Conservation (phyloP, 805 yeast genomes). For the Saturnispora halmiae region DNA sequence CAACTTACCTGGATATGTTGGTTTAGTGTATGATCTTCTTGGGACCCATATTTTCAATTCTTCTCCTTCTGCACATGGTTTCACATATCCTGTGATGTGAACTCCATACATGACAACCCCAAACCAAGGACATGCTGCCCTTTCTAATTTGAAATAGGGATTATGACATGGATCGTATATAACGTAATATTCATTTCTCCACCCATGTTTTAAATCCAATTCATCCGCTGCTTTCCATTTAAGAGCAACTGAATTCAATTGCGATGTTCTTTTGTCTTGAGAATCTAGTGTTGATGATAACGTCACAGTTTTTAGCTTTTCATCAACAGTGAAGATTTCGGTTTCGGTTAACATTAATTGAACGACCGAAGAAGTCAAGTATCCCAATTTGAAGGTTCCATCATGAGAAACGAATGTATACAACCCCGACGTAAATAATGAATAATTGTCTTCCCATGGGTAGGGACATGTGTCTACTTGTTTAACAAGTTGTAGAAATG, state of each 20-base stretch:
- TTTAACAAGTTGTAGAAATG: constrained; percentile 23
- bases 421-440: constrained; percentile 18
- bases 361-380: constrained; percentile 30
- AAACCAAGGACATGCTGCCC: constrained; percentile 70
- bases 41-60: constrained; percentile 72
- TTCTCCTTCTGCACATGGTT: constrained; percentile 32
- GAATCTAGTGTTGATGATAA: constrained; percentile 28
- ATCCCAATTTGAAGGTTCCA: constrained; percentile 30
- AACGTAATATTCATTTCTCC: constrained; percentile 82
- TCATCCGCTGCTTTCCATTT: constrained; percentile 30
- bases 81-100: constrained; percentile 72
- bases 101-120: constrained; percentile 90
- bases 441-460: constrained; percentile 18
- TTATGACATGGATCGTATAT: constrained; percentile 47
- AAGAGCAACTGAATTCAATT: constrained; percentile 36
- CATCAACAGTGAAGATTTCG: constrained; percentile 24
- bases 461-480: constrained; percentile 28
- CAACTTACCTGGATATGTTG: constrained; percentile 82
- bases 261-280: constrained; percentile 32
- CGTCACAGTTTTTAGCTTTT: constrained; percentile 21
- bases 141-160: constrained; percentile 65
- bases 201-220: constrained; percentile 45
- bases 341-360: constrained; percentile 19
- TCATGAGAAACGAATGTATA: constrained; percentile 32
- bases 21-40: constrained; percentile 63